These are phyloP conservation scores for Metschnikowia picachoensis DNA, from an alignment of 805 yeast species.

Conservation along the genomic window DNA sequence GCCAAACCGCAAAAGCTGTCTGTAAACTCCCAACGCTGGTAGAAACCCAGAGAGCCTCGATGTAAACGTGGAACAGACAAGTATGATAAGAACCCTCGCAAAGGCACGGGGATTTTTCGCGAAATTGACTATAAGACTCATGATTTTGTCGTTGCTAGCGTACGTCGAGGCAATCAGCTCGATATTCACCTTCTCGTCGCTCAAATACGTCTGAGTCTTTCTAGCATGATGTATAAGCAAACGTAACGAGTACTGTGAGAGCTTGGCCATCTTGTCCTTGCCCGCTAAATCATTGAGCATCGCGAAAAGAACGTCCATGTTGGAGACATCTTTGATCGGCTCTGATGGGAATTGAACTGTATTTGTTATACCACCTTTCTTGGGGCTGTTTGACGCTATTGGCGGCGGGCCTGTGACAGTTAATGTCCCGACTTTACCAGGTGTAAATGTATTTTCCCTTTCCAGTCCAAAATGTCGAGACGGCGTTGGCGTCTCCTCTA, in stretches of 20 bases:
- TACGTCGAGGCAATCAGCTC: conserved; percentile 27
- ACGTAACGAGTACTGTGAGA: conserved; percentile 56
- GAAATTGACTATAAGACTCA: conserved; percentile 34
- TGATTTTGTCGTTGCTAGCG: conserved; percentile 28
- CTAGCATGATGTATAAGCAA: conserved; percentile 46
- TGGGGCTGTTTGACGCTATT: neutral
- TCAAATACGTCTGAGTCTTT: conserved; percentile 31
- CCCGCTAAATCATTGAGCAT: conserved; percentile 57
- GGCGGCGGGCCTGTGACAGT: neutral
- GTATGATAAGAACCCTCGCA: conserved; percentile 30
- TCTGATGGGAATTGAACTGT: neutral
- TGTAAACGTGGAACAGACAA: conserved; percentile 38
- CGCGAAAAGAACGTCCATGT: conserved; percentile 47
- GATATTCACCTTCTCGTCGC: conserved; percentile 34
- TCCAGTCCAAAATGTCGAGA: neutral
- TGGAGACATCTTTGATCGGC: conserved; percentile 11
- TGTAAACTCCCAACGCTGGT: conserved; percentile 48
- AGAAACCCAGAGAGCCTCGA: conserved; percentile 42
- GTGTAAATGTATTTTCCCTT: neutral
- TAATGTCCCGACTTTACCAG: neutral
- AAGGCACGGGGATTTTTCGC: conserved; percentile 36
- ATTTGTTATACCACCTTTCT: neutral
- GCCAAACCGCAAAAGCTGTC: conserved; percentile 70
- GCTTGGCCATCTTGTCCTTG: conserved; percentile 68
- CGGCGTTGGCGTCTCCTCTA: conserved; percentile 10